Base-by-base conservation (phyloP, 208 protist species). In the Crithidia expoeki region DNA sequence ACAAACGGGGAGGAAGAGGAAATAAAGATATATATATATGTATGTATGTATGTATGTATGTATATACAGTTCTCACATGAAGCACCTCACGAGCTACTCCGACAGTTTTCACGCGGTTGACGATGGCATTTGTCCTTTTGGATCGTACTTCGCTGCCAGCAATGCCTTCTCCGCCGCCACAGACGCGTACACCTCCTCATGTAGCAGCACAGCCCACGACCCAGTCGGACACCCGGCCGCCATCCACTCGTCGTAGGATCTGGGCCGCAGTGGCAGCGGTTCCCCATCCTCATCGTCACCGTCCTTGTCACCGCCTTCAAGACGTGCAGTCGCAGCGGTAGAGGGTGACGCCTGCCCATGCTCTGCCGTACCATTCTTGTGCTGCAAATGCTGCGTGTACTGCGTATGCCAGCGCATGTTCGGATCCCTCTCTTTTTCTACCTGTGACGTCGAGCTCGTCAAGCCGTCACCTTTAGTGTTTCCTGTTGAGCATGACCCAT, bases 181-280 rank as follows among this genome's bases (percentile, higher is more conserved):
- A 11, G 77, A 79, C 11, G 74, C 74, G 68, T 94, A 94, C 38
- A 94, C 62, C 70, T 92, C 84, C 23, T 84, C 72, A 25, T 63
- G 40, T 16, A 94, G 65, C 46, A 94, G 73, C 16, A 75, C 68
- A n/a, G 62, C 63, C 86, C 85, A 94, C 47, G 53, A 72, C 14
- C 67, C 71, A 3, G 77, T 83, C 12, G 81, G 86, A 63, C 83
- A 92, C 0, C 84, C 85, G 9, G 68, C 51, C 6, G 76, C 52
- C 23, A 83, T 25, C 89, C 85, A 92, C 67, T 83, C 71, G 33
- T 90, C 84, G 61, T 84, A 90, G n/a, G 72, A 57, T 23, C 46
- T 66, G 17, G 76, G 69, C 11, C 56, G 62, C n/a, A 47, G 58
- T 25, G 30, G 36, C 40, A 42, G 58, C 38, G 76, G 44, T 69